Percentiles rank a stretch among this genome's conserved stretches.
These are phyloP conservation scores for Fusarium pseudograminearum DNA, from an alignment of 2,329 filamentous ascomycete species.

Conservation along the genomic window DNA sequence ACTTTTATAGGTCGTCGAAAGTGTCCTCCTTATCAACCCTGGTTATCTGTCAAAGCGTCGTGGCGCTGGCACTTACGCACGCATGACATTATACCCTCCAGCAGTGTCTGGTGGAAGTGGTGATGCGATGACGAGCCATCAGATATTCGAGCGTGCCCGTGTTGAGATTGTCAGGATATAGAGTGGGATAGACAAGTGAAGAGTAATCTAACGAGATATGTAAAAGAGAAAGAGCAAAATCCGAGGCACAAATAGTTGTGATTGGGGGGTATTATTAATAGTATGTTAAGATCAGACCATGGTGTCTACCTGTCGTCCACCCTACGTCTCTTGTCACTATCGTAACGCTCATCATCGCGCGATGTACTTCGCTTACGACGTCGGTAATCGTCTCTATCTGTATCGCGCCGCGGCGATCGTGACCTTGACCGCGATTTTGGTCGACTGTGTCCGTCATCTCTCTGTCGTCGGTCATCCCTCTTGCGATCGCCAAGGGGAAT, in stretches of 20 bases:
- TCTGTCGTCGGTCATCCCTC: conserved; percentile 50
- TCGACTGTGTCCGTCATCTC: conserved; percentile 26
- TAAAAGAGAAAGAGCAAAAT: conserved; percentile 18
- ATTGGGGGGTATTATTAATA: conserved; percentile 47
- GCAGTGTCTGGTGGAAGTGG: conserved; percentile 68
- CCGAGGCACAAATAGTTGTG: conserved; percentile 14
- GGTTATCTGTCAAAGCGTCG: conserved; percentile 87
- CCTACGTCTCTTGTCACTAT: conserved; percentile 70
- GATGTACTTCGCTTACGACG: conserved; percentile 70
- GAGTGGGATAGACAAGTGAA: conserved; percentile 23
- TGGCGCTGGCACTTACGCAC: conserved; percentile 86
- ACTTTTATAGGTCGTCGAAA: conserved; percentile 80
- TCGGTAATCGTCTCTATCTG: conserved; percentile 59
- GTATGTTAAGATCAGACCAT: conserved; percentile 26
- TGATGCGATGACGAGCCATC: conserved; percentile 74
- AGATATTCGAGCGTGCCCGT: conserved; percentile 82
- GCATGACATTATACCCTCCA: conserved; percentile 79
- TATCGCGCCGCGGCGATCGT: conserved; percentile 62
- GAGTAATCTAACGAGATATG: conserved; percentile 40
- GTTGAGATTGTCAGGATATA: conserved; percentile 88
- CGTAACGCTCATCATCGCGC: conserved; percentile 65
- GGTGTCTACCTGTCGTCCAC: conserved; percentile 59
- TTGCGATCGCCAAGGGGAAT: conserved; percentile 69
- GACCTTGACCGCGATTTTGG: conserved; percentile 59
- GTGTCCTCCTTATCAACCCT: conserved; percentile 90